Evolutionary conservation across 768 basidiomycete species (phyloP).

Genomic region (Lentinula raphanica): DNA sequence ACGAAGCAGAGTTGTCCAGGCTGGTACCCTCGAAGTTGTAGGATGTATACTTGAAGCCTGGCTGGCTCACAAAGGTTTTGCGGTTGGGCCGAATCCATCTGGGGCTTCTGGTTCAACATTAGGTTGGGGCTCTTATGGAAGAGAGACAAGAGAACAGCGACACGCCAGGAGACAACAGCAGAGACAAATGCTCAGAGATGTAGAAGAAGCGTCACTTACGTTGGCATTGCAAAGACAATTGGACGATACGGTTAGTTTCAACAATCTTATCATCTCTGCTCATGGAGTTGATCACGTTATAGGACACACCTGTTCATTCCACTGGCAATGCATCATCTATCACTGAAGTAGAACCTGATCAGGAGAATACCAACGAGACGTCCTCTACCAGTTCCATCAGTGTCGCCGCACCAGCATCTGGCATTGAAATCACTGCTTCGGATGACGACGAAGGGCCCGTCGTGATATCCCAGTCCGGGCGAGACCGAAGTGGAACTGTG

Average conservation of each 20-base stretch:
- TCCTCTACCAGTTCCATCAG: neutral
- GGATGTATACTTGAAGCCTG: constrained; percentile 92
- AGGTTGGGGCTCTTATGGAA: constrained; percentile 8
- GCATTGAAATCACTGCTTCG: constrained; percentile 31
- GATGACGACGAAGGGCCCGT: constrained; percentile 34
- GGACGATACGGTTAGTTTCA: constrained; percentile 26
- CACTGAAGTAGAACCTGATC: neutral
- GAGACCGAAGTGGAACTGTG: constrained; percentile 74
- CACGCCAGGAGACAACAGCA: constrained; percentile 55
- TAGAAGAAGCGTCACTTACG: constrained; percentile 53
- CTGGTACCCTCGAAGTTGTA: constrained; percentile 89
- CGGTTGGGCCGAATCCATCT: constrained; percentile 67
- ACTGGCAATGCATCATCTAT: neutral
- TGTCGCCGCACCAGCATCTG: constrained; percentile 12
- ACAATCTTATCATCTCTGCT: neutral
- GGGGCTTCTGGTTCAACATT: constrained; percentile 55
- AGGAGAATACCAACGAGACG: neutral
- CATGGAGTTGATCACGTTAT: neutral
- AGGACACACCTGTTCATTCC: neutral
- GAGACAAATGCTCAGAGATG: constrained; percentile 44
- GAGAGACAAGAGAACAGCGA: constrained; percentile 73
- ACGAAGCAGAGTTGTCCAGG: constrained; percentile 87
- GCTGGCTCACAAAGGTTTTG: constrained; percentile 84
- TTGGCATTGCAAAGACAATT: constrained; percentile 53
- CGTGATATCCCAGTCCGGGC: constrained; percentile 46